Base-by-base conservation (phyloP, 1,284 basidiomycete species). In the Moesziomyces globuligerus region DNA sequence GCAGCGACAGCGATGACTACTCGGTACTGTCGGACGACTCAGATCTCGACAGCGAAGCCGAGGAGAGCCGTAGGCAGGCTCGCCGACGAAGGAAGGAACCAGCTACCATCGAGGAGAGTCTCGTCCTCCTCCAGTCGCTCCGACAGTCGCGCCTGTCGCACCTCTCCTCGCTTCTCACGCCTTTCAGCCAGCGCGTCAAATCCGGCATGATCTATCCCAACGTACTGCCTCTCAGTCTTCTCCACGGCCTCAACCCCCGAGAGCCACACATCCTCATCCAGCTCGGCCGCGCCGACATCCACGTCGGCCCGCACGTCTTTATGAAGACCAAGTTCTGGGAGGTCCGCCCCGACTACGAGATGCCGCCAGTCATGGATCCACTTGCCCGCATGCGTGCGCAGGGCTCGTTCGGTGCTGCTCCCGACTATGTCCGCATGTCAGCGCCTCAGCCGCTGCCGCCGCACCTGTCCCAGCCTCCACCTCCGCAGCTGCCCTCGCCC, bases 121-220 rank as follows among this genome's bases (percentile, higher is more conserved):
- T 75, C 25, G 68, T 78, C 11, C 54, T 79, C 20, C 64, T 74
- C 8, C 80, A 81, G 51, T 76, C 79, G 9, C 56, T 81, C 24
- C 75, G 80, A 10, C 80, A 81, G 43, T 78, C 77, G 6, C 72
- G 80, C 11, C 75, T 81, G 47, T 72, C 76, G 44, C 76, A 81
- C 47, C 75, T 81, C 42, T 75, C 79, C 2, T 69, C 73, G 28
- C 57, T 81, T 3, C 66, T 81, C 5, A 73, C 78, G 11, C 76
- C 74, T 0, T 80, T 75, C 66, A 75, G 75, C 47, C 74, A 78
- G 43, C 58, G 72, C 11, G 68, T 69, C 24, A 51, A 65, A 29
- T 58, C 73, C 0, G 76, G 75, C 40, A 66, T 67, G 51, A 62
- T 72, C 51, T 78, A 70, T 36, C 74, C 71, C 7, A 69, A 72